Percentiles rank a stretch among this genome's conserved stretches.
These are phyloP conservation scores for Diaporthe aspalathi DNA, from an alignment of 2,329 filamentous ascomycete species.

Conservation along the genomic window DNA sequence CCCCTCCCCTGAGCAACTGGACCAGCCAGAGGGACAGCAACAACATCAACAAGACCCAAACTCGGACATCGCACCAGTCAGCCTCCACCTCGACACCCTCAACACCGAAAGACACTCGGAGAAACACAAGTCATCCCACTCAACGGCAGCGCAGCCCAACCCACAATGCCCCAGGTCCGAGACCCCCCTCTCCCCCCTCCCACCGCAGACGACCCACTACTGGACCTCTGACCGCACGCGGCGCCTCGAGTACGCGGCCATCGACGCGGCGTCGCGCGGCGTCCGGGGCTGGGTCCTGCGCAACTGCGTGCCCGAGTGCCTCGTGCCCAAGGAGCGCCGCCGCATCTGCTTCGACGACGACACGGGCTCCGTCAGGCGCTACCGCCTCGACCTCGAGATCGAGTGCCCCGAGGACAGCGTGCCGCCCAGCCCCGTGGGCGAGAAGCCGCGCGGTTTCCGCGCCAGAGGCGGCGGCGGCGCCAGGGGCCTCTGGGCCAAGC, in stretches of 20 bases:
- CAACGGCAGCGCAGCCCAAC: conserved; percentile 39
- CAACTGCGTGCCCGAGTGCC: conserved; percentile 70
- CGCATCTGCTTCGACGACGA: conserved; percentile 71
- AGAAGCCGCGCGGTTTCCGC: conserved; percentile 37
- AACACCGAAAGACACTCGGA: conserved; percentile 18
- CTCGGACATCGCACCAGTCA: conserved; percentile 34
- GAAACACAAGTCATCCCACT: conserved; percentile 54
- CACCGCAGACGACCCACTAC: conserved; percentile 72
- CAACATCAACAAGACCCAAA: conserved; percentile 18
- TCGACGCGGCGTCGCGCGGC: conserved; percentile 70
- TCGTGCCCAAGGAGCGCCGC: conserved; percentile 62
- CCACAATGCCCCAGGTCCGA: conserved; percentile 37
- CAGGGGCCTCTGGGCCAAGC: conserved; percentile 33
- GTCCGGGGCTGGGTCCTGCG: conserved; percentile 70
- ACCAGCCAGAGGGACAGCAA: conserved; percentile 23
- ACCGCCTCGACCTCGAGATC: conserved; percentile 67
- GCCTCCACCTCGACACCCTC: conserved; percentile 37
- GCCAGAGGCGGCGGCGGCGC: neutral
- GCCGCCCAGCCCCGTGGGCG: conserved; percentile 37
- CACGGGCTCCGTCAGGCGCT: conserved; percentile 71
- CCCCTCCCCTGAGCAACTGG: conserved; percentile 37
- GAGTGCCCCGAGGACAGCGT: conserved; percentile 42
- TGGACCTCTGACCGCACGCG: conserved; percentile 74
- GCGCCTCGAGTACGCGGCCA: conserved; percentile 73
- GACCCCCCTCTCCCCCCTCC: conserved; percentile 52